Conservation (phyloP, 78 protist genomes). For the Pigoraptor vietnamica region DNA sequence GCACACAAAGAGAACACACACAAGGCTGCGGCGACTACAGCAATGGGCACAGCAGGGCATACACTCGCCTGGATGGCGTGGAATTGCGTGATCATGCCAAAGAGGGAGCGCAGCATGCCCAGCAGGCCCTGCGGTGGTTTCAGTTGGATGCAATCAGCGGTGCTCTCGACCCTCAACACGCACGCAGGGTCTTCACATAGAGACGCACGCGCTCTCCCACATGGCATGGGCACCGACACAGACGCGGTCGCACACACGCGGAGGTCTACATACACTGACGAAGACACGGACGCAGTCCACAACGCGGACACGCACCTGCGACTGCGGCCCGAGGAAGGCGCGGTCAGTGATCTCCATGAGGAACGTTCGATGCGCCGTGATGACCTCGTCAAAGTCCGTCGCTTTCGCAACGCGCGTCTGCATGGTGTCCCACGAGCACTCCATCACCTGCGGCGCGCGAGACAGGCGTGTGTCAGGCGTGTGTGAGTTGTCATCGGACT, state of each 20-base stretch:
- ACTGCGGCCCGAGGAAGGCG: background rate
- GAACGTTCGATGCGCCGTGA: background rate
- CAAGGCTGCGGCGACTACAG: too few relatives aligned
- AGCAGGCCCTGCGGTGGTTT: background rate
- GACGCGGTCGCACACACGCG: background rate
- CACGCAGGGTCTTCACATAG: too few relatives aligned
- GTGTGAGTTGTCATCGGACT: too few relatives aligned
- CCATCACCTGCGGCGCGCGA: background rate
- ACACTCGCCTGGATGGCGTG: background rate
- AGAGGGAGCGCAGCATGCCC: background rate
- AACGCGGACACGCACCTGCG: background rate
- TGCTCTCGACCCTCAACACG: too few relatives aligned
- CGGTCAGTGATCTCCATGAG: background rate
- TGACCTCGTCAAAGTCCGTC: background rate
- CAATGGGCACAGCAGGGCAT: too few relatives aligned
- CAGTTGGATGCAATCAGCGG: too few relatives aligned
- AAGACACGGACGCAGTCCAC: background rate
- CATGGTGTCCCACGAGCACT: background rate
- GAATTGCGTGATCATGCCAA: background rate
- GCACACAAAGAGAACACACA: too few relatives aligned
- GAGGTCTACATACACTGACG: background rate
- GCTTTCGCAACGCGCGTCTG: background rate
- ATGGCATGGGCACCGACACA: background rate
- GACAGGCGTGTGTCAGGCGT: too few relatives aligned
- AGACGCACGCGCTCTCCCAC: background rate